Percentiles rank a stretch among this genome's conserved stretches.
Conservation (phyloP, 768 basidiomycete species). For the Sarcomyxa edulis region DNA sequence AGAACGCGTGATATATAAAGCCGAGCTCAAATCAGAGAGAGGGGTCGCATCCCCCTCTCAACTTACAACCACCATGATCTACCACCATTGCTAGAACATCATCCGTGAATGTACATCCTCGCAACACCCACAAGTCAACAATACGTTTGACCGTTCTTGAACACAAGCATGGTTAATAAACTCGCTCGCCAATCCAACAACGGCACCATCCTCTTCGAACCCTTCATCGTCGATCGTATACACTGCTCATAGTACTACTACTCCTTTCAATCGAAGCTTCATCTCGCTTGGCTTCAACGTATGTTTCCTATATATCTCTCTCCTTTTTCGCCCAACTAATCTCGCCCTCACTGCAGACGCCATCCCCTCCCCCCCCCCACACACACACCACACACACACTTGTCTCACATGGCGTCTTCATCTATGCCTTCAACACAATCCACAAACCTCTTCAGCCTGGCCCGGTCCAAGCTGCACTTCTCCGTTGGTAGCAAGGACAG, state of each 20-base stretch:
- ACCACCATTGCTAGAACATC: too few species aligned
- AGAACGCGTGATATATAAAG: conserved; percentile 19
- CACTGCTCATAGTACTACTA: conserved; percentile 46
- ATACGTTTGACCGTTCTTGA: conserved; percentile 27
- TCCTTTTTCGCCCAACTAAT: too few species aligned
- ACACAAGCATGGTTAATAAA: conserved; percentile 76
- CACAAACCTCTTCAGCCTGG: conserved; percentile 52
- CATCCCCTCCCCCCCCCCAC: conserved; percentile 12
- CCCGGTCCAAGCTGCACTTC: conserved; percentile 69
- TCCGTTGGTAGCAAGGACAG: conserved; percentile 59
- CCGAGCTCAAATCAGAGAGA: too few species aligned
- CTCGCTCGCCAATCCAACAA: conserved; percentile 75
- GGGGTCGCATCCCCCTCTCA: too few species aligned
- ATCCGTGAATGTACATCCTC: too few species aligned
- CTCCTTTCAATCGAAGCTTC: too few species aligned
- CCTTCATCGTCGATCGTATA: conserved; percentile 86
- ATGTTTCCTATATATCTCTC: too few species aligned
- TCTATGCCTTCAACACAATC: conserved; percentile 46
- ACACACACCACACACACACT: conserved; percentile 6
- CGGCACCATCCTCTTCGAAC: conserved; percentile 85
- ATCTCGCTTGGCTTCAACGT: background rate
- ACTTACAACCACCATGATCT: too few species aligned
- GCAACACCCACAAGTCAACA: conserved; percentile 30
- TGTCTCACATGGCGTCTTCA: conserved; percentile 16
- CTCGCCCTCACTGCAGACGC: conserved; percentile 10